Evolutionary conservation across 805 yeast genomes (phyloP).

Genomic region (Lipomyces spencermartinsiae): DNA sequence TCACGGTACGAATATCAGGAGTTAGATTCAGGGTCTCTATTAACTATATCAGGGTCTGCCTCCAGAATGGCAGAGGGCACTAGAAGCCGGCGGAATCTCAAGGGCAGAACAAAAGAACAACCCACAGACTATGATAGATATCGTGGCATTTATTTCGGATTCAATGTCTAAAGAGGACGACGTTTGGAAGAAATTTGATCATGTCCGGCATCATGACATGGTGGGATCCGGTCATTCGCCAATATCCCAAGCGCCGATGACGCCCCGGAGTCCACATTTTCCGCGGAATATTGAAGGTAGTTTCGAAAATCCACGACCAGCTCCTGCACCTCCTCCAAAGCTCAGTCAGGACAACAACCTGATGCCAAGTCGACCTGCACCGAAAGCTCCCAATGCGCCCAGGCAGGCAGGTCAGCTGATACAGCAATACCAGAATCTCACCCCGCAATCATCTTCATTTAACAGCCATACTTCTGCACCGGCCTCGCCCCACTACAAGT

Average conservation of each 20-base stretch:
- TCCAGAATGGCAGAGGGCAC: constrained; percentile 77
- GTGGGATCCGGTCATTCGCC: constrained; percentile 8
- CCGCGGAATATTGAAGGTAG: constrained; percentile 37
- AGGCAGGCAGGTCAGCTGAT: neutral
- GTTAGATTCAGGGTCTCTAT: neutral
- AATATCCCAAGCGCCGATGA: constrained; percentile 20
- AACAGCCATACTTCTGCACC: neutral
- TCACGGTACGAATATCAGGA: constrained; percentile 46
- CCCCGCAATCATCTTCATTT: neutral
- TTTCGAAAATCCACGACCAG: constrained; percentile 41
- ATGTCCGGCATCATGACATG: constrained; percentile 30
- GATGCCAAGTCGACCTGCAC: constrained; percentile 45
- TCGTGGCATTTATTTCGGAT: constrained; percentile 70
- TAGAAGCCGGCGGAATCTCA: constrained; percentile 79
- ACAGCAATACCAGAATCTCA: constrained; percentile 3
- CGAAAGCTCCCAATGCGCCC: constrained; percentile 41
- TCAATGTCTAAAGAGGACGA: constrained; percentile 41
- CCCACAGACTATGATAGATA: constrained; percentile 84
- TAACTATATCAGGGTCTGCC: constrained; percentile 65
- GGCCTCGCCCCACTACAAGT: neutral
- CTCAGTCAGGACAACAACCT: constrained; percentile 9
- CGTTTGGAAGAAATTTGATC: constrained; percentile 42
- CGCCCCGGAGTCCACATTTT: constrained; percentile 35
- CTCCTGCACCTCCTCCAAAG: constrained; percentile 38
- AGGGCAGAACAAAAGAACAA: constrained; percentile 78